Evolutionary conservation across 306 rosid species (phyloP), one percentile per base, ranked within the genome.

Genomic region (Rosa multiflora): DNA sequence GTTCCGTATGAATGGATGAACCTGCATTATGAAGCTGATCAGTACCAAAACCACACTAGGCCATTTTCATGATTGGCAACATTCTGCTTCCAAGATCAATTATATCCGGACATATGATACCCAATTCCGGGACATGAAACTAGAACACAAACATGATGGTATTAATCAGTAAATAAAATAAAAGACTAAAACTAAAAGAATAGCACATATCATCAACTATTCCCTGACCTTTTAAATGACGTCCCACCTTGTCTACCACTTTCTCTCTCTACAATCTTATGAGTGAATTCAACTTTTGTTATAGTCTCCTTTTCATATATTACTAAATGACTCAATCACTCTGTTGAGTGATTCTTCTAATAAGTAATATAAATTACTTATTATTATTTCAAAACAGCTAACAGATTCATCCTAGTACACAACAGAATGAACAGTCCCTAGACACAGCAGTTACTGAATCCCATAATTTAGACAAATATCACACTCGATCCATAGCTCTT

Each of bases 1-100:
- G 98, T 94, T 43, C 98, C 98, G 42, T 83, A 94, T 52, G 89
- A 89, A 84, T 74, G 88, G 84, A 94, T 92, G 88, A 94, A 94
- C 94, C 98, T 94, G 94, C 90, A 92, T 86, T 84, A 76, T 86
- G 76, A 87, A 82, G 83, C 71, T 83, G 64, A 88, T 94, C 85
- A 92, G 97, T 69, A 84, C 69, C 83, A 20, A 20, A 46, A 76
- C 68, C 72, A 46, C 72, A 82, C 8, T 46, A 37, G 67, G 59
- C 75, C 76, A 74, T 66, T 74, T 39, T 63, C 75, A 53, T 51
- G 42, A n/a, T 35, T 40, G 14, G 42, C 15, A 49, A 64, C 64
- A 63, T 35, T 71, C 13, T 67, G 73, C 67, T 15, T 74, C 48
- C 35, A 77, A 49, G 73, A 82, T 78, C 55, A 49, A 49, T 67